Base-by-base conservation (phyloP, 2,329 filamentous ascomycete species). In the Dothiorella sarmentorum region DNA sequence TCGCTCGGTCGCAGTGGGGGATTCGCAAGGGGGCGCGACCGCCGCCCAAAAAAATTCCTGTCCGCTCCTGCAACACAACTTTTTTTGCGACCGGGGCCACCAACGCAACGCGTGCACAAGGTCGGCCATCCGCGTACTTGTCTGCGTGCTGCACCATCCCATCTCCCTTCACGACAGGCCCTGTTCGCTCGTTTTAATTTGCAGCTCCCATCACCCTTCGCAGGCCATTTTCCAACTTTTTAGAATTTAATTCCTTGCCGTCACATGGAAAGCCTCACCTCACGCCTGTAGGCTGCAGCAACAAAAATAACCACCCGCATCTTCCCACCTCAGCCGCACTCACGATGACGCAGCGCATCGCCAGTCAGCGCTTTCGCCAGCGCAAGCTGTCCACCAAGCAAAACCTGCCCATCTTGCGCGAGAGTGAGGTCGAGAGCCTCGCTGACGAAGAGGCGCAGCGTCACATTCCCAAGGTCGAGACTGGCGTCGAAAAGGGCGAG, bases 401-500 rank as follows among this genome's bases (percentile, higher is more conserved):
- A 73, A 86, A 86, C 68, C 86, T 97, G 71, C 87, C 87, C 61
- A 87, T 99, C 68, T 84, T 97, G 70, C 85, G 89, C 74, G 93
- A 97, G 78, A 83, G 91, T 75, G 90, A 97, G 72, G 88, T 97
- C 76, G 91, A 97, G 72, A 82, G 88, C 71, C 84, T 82, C 69
- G 85, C 91, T 76, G 96, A 97, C 75, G 90, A 96, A 77, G 85
- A 87, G 65, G 85, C 89, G 68, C 86, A 93, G 72, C 89, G 88
- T 67, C 88, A 88, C 73, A 90, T 84, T 80, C 85, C 82, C 78
- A 90, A 87, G 70, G 91, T 97, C 72, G 91, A 94, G 72, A 97
- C 92, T 65, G 94, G 94, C 76, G 94, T 99, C 68, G 94, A 99
- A 77, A 92, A 96, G 73, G 90, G 87, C 64, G 94, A 99, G 78